These are phyloP conservation scores for Chenopodium formosanum DNA, from an alignment of 148 eudicot species.

Conservation along the genomic window DNA sequence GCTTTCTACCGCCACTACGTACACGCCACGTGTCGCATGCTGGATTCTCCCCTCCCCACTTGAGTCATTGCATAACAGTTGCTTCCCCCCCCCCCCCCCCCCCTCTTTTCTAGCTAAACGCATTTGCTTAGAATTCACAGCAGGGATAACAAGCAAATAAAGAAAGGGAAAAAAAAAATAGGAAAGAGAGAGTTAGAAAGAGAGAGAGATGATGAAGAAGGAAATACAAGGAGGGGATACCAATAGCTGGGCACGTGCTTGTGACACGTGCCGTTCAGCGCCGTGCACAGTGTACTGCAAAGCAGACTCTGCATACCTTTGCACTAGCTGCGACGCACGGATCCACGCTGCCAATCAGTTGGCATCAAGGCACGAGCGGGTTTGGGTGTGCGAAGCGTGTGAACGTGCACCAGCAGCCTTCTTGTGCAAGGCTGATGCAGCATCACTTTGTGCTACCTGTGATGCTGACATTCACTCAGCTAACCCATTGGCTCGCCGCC, in stretches of 20 bases:
- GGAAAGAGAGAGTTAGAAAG: not conserved
- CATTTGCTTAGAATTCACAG: slow-evolving; percentile 13
- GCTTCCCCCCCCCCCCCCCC: not conserved
- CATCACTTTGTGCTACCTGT: slow-evolving; percentile 76
- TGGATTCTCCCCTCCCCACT: slow-evolving; percentile 40
- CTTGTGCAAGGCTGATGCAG: slow-evolving; percentile 85
- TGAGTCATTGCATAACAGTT: slow-evolving; percentile 28
- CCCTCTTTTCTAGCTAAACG: slow-evolving; percentile 1
- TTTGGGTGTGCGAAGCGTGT: slow-evolving; percentile 82
- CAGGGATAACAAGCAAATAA: not conserved
- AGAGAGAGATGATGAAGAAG: slow-evolving; percentile 53
- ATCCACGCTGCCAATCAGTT: slow-evolving; percentile 48
- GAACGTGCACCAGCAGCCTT: slow-evolving; percentile 84
- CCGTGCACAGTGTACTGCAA: slow-evolving; percentile 62
- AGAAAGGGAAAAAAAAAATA: not conserved
- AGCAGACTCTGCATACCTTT: slow-evolving; percentile 61
- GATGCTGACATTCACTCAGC: slow-evolving; percentile 89
- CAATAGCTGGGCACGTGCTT: slow-evolving; percentile 46
- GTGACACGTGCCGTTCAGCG: slow-evolving; percentile 61
- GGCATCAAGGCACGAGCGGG: slow-evolving; percentile 59
- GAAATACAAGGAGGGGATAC: slow-evolving; percentile 29
- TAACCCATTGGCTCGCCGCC: slow-evolving; percentile 82
- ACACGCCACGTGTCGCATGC: slow-evolving; percentile 52
- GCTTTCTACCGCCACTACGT: slow-evolving; percentile 40
- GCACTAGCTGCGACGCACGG: slow-evolving; percentile 55